Base-by-base conservation (phyloP, 176 grass and related monocot species). In the Musa itinerans region DNA sequence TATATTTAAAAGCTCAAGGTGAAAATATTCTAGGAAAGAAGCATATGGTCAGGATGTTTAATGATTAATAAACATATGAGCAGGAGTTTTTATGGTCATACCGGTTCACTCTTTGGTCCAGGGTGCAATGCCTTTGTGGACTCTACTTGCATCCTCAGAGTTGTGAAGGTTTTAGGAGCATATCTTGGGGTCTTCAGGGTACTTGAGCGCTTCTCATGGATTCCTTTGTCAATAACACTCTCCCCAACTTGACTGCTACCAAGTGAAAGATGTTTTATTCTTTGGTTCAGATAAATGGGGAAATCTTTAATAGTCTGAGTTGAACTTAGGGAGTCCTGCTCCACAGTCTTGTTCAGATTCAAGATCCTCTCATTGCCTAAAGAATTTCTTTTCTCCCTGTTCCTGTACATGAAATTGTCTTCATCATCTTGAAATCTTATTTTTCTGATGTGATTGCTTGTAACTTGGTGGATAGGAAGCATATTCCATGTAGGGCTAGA, bases 301-400 rank as follows among this genome's bases (percentile, higher is more conserved):
- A 82, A 86, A 48, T 98, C 90, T 77, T 86, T 89, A 80, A 98
- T 84, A 77, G 82, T 98, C 54, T 80, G 82, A 21, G 68, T 87
- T 65, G 86, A 91, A 81, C 74, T 93, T 55, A 89, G 11, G 21
- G 88, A 98, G 13, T 74, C 81, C 21, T 82, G 57, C 74, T 97
- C 86, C 29, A 79, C 88, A 17, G 90, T 90, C 43, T 91, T 83
- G 64, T 54, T 83, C 78, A 87, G 86, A 53, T 87, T 91, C 20
- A 87, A 84, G 50, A 76, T 89, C 71, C 80, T 97, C 48, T 93
- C 88, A 69, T 72, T 90, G 43, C 85, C 90, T 71, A 93, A 71
- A 50, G 87, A 90, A 55, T 79, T 88, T 23, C 87, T 90, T 77
- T 82, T 89, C 9, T 69, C 83, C 59, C 59, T 86, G 61, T 85